These are phyloP conservation scores for Mucor saturninus DNA, from an alignment of 371 early-diverging fungal species.

Conservation along the genomic window DNA sequence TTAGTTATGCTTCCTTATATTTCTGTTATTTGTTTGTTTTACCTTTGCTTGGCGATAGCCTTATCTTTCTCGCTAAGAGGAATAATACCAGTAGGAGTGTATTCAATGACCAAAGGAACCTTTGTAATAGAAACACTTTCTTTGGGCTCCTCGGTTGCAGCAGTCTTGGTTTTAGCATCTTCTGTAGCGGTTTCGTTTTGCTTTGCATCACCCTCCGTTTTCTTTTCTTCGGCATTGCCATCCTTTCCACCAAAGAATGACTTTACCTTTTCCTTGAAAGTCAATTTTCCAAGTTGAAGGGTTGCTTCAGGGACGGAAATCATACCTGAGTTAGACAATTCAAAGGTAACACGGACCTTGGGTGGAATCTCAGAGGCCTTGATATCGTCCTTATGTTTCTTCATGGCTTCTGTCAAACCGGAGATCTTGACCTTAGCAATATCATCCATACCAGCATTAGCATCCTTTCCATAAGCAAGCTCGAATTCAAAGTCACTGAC, in stretches of 20 bases:
- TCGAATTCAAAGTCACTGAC: slow-evolving; percentile 79
- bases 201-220: slow-evolving; percentile 12
- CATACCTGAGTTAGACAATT: slow-evolving; percentile 71
- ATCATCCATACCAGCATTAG: slow-evolving; percentile 28
- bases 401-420: slow-evolving; percentile 75
- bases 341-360: slow-evolving; percentile 82
- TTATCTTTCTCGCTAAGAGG: slow-evolving; percentile 51
- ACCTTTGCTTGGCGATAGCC: slow-evolving; percentile 41
- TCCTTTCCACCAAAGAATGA: slow-evolving; percentile 78
- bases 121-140: slow-evolving; percentile 45
- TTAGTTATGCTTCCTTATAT: background rate
- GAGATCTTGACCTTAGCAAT: slow-evolving; percentile 70
- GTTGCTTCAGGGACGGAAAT: slow-evolving; percentile 65
- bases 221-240: slow-evolving; percentile 25
- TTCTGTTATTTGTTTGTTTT: slow-evolving; percentile 2
- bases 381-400: slow-evolving; percentile 63
- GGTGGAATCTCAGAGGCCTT: slow-evolving; percentile 61
- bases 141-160: slow-evolving; percentile 29
- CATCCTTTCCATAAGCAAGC: slow-evolving; percentile 63
- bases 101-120: slow-evolving; percentile 48
- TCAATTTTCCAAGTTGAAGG: slow-evolving; percentile 54
- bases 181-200: slow-evolving; percentile 22
- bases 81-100: slow-evolving; percentile 44
- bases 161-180: slow-evolving; percentile 4
- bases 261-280: slow-evolving; percentile 67